A percentile compares a stretch with the other conserved stretches of the same genome.
These are phyloP conservation scores for Chaetomium strumarium DNA, from an alignment of 2,329 filamentous ascomycete genomes.

Conservation along the genomic window DNA sequence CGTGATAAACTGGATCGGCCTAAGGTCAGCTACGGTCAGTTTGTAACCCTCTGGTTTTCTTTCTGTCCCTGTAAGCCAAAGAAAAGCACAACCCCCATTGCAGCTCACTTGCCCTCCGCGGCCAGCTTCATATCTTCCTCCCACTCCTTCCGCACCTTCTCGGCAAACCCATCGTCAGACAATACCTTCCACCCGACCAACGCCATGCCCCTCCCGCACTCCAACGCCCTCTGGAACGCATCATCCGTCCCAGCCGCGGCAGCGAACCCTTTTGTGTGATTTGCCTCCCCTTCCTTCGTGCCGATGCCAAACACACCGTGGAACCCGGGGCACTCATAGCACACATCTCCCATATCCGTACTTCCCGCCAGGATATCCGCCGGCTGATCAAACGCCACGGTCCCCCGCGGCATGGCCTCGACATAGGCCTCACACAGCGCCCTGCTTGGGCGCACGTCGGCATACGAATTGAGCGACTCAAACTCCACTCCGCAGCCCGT, in stretches of 20 bases:
- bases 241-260: constrained; percentile 34
- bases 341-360: constrained; percentile 39
- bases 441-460: constrained; percentile 27
- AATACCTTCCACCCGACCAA: constrained; percentile 40
- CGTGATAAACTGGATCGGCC: no score
- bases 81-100: no score
- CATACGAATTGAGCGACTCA: constrained; percentile 29
- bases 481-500: constrained; percentile 29
- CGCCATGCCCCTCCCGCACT: constrained; percentile 32
- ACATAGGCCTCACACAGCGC: constrained; percentile 26
- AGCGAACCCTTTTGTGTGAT: constrained; percentile 39
- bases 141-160: constrained; percentile 71
- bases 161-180: constrained; percentile 63
- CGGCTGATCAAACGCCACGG: constrained; percentile 27
- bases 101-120: constrained; percentile 18
- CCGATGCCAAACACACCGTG: constrained; percentile 38
- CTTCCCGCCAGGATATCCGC: constrained; percentile 29
- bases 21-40: no score
- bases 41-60: no score
- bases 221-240: constrained; percentile 30
- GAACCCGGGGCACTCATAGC: constrained; percentile 39
- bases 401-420: constrained; percentile 27
- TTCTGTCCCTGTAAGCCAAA: no score
- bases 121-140: constrained; percentile 42
- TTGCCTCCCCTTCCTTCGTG: constrained; percentile 31